Conservation (phyloP, 2,329 filamentous ascomycete species). For the Botrytis squamosa region DNA sequence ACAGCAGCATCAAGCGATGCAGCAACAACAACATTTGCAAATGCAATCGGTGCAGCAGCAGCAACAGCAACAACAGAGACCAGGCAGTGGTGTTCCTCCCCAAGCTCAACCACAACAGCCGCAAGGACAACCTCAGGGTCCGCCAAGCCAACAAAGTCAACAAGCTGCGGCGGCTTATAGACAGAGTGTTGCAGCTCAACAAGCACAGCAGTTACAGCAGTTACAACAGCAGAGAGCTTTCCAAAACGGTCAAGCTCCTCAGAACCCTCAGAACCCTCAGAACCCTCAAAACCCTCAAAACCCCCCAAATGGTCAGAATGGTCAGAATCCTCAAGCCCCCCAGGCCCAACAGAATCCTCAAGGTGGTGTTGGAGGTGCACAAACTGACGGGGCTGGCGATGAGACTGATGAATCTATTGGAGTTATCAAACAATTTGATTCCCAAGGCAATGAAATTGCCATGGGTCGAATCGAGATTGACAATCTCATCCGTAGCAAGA, state of each 20-base stretch:
- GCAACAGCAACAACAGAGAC: constrained; percentile 5
- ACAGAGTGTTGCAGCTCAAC: constrained; percentile 11
- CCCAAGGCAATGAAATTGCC: constrained; percentile 53
- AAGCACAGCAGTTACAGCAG: constrained; percentile 19
- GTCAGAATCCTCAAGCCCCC: constrained; percentile 13
- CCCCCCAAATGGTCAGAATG: constrained; percentile 40
- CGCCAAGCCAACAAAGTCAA: constrained; percentile 13
- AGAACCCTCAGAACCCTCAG: constrained; percentile 25
- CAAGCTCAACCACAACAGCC: constrained; percentile 6
- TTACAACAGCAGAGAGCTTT: constrained; percentile 12
- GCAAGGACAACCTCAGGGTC: constrained; percentile 5
- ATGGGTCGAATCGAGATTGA: constrained; percentile 65
- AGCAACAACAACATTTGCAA: constrained; percentile 25
- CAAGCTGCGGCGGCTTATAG: constrained; percentile 17
- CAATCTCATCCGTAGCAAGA: constrained; percentile 64
- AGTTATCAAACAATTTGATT: constrained; percentile 56
- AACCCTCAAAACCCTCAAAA: constrained; percentile 27
- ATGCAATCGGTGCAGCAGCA: constrained; percentile 5
- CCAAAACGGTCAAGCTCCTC: constrained; percentile 32
- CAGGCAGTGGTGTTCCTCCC: background rate
- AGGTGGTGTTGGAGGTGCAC: constrained; percentile 52
- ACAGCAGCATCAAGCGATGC: constrained; percentile 38
- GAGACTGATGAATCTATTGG: constrained; percentile 53
- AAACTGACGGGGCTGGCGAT: constrained; percentile 73
- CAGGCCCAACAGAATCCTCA: constrained; percentile 27